Evolutionary conservation across 139 green algal species (phyloP), one percentile per base, ranked within the genome.

Genomic region (Chlorella sp.): DNA sequence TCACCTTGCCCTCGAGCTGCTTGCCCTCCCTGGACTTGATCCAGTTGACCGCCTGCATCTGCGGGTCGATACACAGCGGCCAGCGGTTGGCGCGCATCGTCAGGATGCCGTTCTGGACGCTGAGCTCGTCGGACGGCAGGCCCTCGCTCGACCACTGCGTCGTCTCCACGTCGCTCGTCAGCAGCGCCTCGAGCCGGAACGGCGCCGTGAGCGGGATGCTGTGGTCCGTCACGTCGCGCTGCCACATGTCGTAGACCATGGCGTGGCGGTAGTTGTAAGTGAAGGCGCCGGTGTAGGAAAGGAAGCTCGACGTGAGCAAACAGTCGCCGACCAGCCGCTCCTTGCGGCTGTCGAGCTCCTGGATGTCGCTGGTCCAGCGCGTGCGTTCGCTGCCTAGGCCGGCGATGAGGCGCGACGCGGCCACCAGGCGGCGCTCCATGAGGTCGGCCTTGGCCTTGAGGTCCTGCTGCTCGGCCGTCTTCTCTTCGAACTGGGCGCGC

Each of bases 81-180:
- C 86, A 96, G 35, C 90, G 77, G 61, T 80, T 86, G 42, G 89
- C 84, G 6, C 83, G 82, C 74, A 85, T 83, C 5, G 89, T 93
- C 29, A 96, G 80, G 71, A 96, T 96, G 66, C 90, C 90, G 67
- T 96, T 96, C 81, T 96, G 90, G 0, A 96, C 75, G 42, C 74
- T 87, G 42, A 96, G 85, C 76, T 96, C 90, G 75, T 96, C 90
- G 31, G 71, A 75, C 5, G 90, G 90, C 71, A 96, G 82, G 10
- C 90, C 90, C 69, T 94, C 85, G 26, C 74, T 80, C 14, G 84
- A 82, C 90, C 90, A 96, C 69, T 78, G 36, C 0, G 82, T 82
- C 1, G 82, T 86, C 80, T 94, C 89, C 63, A 93, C 88, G 29
- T 96, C 90, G 31, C 64, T 80, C 6, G 90, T 92, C 49, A 96